Evolutionary conservation across 441 rosid species (phyloP).

Genomic region (Erodium chrysanthum): DNA sequence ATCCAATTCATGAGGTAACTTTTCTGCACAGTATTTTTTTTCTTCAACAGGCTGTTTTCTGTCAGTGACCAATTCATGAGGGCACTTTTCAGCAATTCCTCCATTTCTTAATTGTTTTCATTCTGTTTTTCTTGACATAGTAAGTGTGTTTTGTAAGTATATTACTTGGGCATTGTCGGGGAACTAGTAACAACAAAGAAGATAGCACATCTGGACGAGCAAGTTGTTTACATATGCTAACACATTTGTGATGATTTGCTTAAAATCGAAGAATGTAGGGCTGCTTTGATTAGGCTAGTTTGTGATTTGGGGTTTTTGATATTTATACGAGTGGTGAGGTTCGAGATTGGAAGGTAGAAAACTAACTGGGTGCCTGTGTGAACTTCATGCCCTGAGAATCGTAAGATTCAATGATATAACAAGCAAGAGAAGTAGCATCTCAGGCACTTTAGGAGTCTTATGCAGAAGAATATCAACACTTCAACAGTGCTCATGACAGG

Average conservation of each 20-base stretch:
- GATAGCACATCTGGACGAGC: neutral
- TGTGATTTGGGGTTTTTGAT: neutral
- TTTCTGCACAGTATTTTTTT: no score
- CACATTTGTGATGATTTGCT: neutral
- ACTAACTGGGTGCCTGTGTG: neutral
- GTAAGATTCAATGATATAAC: neutral
- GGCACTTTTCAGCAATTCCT: no score
- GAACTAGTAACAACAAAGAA: neutral
- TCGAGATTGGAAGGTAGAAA: neutral
- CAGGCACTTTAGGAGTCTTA: neutral
- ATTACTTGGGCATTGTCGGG: neutral
- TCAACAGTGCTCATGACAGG: no score
- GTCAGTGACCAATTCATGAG: no score
- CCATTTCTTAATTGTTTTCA: neutral
- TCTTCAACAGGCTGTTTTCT: no score
- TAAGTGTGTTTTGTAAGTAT: neutral
- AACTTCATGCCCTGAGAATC: neutral
- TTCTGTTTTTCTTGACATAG: neutral
- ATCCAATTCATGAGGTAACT: no score
- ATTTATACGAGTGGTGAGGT: neutral
- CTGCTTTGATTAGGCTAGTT: neutral
- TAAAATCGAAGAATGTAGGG: neutral
- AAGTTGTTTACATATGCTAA: neutral
- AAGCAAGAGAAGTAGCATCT: neutral
- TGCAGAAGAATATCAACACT: no score